Evolutionary conservation across 305 asterid species (phyloP).

Genomic region (Euphrasia arctica): DNA sequence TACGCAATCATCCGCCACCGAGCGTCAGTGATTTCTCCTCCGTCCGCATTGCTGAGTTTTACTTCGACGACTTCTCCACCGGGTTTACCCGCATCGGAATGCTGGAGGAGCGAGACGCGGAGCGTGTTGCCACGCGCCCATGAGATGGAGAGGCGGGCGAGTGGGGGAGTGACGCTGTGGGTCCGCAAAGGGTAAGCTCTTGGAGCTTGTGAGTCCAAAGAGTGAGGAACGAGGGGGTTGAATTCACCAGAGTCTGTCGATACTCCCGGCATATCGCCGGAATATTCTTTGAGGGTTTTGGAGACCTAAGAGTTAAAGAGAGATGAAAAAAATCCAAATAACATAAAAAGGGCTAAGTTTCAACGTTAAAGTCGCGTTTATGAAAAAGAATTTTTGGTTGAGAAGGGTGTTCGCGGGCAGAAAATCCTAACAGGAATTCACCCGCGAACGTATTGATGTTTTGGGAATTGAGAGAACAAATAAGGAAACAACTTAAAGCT

Average conservation of each 20-base stretch:
- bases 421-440: too few relatives aligned
- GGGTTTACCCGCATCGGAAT: constrained; percentile 13
- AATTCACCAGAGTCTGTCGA: constrained; percentile 43
- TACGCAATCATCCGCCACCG: constrained; percentile 68
- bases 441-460: too few relatives aligned
- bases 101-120: constrained; percentile 59
- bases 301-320: constrained; percentile 21
- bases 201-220: constrained; percentile 35
- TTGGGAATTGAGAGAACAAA: too few relatives aligned
- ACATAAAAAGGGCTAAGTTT: background rate
- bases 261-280: constrained; percentile 48
- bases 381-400: too few relatives aligned
- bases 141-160: constrained; percentile 61
- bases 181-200: constrained; percentile 47
- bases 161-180: constrained; percentile 51
- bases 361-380: background rate
- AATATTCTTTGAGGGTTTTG: constrained; percentile 42
- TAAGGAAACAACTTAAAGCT: too few relatives aligned
- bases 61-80: constrained; percentile 81
- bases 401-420: too few relatives aligned
- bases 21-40: constrained; percentile 53
- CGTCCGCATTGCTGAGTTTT: constrained; percentile 46
- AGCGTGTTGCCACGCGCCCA: constrained; percentile 96
- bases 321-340: too few relatives aligned
- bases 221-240: constrained; percentile 40